Percentiles rank a stretch among this genome's conserved stretches.
Conservation (phyloP, 1,284 basidiomycete genomes). For the Veloboletus limbatus region DNA sequence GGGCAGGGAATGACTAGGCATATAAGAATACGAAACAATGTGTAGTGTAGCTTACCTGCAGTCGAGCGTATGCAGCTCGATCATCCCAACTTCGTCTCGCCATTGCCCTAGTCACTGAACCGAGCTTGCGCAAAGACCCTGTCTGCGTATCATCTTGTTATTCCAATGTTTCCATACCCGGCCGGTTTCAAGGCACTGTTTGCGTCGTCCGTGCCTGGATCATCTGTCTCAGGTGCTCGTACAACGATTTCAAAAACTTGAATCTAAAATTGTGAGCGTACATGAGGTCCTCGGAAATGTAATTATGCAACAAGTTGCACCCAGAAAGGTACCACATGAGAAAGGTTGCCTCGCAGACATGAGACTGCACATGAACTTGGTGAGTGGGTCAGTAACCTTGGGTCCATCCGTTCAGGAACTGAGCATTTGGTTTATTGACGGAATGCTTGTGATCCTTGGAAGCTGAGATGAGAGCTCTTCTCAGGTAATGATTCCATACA, state of each 20-base stretch:
- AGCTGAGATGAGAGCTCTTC: conserved; percentile 39
- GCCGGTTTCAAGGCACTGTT: conserved; percentile 72
- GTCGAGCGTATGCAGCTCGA: conserved; percentile 86
- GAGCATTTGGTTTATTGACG: conserved; percentile 81
- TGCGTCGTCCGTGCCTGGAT: conserved; percentile 58
- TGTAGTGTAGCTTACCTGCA: too few relatives aligned
- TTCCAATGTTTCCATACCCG: conserved; percentile 69
- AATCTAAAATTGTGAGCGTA: conserved; percentile 74
- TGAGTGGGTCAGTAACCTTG: conserved; percentile 72
- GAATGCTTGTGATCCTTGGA: conserved; percentile 86
- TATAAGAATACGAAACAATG: too few relatives aligned
- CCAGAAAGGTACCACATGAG: neutral
- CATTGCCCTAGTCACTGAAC: conserved; percentile 59
- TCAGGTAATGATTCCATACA: neutral
- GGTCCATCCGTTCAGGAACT: conserved; percentile 79
- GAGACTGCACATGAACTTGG: conserved; percentile 86
- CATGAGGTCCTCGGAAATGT: conserved; percentile 83
- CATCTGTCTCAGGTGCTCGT: conserved; percentile 64
- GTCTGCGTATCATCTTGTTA: conserved; percentile 72
- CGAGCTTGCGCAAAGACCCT: conserved; percentile 74
- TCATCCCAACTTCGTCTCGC: conserved; percentile 75
- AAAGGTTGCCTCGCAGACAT: conserved; percentile 52
- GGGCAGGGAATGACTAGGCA: too few relatives aligned
- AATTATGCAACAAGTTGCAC: conserved; percentile 70
- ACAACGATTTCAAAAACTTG: conserved; percentile 82